Base-by-base conservation (phyloP, 352 stramenopile genomes). In the Globisporangium mamillatum region DNA sequence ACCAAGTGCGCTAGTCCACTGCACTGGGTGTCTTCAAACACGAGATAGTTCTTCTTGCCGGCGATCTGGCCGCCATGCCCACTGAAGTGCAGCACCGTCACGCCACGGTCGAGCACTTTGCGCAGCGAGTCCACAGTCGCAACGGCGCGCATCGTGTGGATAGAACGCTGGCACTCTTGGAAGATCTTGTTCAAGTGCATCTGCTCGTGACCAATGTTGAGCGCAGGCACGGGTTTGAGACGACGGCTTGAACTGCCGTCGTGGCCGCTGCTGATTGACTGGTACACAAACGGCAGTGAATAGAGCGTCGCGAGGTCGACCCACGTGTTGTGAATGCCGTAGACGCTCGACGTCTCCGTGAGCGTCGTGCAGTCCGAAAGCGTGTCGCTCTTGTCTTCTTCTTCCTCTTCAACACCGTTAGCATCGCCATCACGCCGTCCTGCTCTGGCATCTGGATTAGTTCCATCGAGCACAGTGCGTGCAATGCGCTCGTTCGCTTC, bases 71-170 rank as follows among this genome's bases (percentile, higher is more conserved):
- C 86, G 32, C 86, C 84, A 36, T 94, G 86, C 12, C 84, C 86
- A 64, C 86, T 94, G 48, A 94, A 94, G 63, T 94, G 86, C 32
- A 94, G 68, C 67, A 90, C 84, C 0, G 84, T 91, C 8, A 91
- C 84, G 1, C 86, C 82, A 8, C 86, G 82, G 57, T 94, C 84
- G n/a, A 94, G 72, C 20, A 91, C 86, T 67, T 90, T 89, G 44
- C 86, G 82, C 25, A 94, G 68, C 16, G 84, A 77, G 41, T 94
- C 86, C 24, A 92, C 79, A 1, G 84, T 92, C 54, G 86, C 86
- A 25, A 91, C 82, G 0, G 80, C 74, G 36, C 81, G 82, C 81
- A 91, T 91, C 24, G 86, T 94, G 71, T 91, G 84, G 22, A 94
- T 76, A 48, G 86, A 79, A 14, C 84, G 82, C 64, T 94, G 85